Evolutionary conservation across 1,139 yeast genomes (phyloP).

Genomic region (Chernovozyma aurita): DNA sequence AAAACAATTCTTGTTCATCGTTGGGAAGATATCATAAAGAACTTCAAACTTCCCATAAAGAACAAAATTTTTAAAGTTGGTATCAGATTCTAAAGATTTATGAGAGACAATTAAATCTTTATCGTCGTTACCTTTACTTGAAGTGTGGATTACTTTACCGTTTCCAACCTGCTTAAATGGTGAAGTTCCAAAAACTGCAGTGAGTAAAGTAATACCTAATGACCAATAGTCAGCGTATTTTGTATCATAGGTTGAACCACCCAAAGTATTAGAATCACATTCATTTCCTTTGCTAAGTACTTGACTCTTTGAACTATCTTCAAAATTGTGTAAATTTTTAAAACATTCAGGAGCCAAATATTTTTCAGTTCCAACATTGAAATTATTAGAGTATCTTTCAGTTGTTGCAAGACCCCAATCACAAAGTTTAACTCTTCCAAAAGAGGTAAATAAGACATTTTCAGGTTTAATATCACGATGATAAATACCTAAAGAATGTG

Average conservation of each 20-base stretch:
- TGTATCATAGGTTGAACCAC: constrained; percentile 30
- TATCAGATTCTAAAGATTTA: constrained; percentile 24
- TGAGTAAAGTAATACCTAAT: constrained; percentile 39
- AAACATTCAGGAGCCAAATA: constrained; percentile 55
- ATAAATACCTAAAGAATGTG: constrained; percentile 42
- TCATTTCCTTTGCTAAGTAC: constrained; percentile 6
- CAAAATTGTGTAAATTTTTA: constrained; percentile 6
- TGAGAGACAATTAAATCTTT: constrained; percentile 11
- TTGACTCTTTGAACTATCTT: too few species aligned
- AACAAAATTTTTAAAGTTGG: constrained; percentile 37
- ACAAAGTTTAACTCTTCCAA: constrained; percentile 44
- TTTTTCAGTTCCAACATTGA: constrained; percentile 53
- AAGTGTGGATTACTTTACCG: constrained; percentile 4
- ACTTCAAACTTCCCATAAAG: constrained; percentile 28
- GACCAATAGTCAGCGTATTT: constrained; percentile 41
- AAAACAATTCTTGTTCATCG: constrained; percentile 35
- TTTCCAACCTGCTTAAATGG: constrained; percentile 32
- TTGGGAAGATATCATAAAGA: constrained; percentile 40
- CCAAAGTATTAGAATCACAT: constrained; percentile 12
- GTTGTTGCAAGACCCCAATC: constrained; percentile 56
- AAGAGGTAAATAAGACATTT: constrained; percentile 39
- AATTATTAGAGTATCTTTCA: constrained; percentile 31
- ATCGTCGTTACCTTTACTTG: not conserved
- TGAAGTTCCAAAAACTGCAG: constrained; percentile 45
- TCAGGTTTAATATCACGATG: constrained; percentile 58